Conservation (phyloP, 495 filamentous ascomycete genomes). For the Xylaria bambusicola region DNA sequence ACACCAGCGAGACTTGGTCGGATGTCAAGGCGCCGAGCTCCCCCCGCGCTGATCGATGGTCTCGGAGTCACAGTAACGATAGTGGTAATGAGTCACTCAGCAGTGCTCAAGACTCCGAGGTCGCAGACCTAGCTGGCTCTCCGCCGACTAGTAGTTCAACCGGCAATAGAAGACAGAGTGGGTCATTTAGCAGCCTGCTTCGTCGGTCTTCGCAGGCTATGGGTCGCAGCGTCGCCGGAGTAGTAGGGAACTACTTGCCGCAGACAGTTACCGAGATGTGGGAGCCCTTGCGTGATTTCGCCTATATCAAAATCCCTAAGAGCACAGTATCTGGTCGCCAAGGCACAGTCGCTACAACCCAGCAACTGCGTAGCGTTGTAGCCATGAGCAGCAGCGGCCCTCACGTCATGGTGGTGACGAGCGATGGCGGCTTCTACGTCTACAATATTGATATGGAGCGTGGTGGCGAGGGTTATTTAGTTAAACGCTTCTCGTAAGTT, state of each 20-base stretch:
- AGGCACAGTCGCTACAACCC: conserved; percentile 32
- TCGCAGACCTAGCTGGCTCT: conserved; percentile 56
- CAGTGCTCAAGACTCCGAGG: conserved; percentile 43
- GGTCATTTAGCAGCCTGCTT: conserved; percentile 80
- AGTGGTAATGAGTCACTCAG: conserved; percentile 48
- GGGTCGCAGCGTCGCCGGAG: conserved; percentile 83
- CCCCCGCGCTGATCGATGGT: conserved; percentile 48
- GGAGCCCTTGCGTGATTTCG: conserved; percentile 94
- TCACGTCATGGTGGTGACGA: conserved; percentile 97
- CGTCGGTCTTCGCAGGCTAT: conserved; percentile 96
- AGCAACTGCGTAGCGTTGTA: conserved; percentile 76
- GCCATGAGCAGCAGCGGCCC: conserved; percentile 92
- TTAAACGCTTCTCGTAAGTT: conserved; percentile 85
- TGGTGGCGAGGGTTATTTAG: conserved; percentile 88
- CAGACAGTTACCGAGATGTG: conserved; percentile 94
- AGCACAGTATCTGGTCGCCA: conserved; percentile 36
- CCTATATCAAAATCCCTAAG: conserved; percentile 91
- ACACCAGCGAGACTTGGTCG: no score
- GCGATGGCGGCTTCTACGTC: conserved; percentile 91
- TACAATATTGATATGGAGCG: conserved; percentile 93
- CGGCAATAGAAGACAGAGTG: no score
- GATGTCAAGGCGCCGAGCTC: conserved; percentile 35
- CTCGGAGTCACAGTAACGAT: conserved; percentile 50
- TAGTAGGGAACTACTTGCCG: conserved; percentile 87
- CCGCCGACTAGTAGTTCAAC: no score